Evolutionary conservation across 306 rosid species (phyloP).

Genomic region (Begonia masoniana): DNA sequence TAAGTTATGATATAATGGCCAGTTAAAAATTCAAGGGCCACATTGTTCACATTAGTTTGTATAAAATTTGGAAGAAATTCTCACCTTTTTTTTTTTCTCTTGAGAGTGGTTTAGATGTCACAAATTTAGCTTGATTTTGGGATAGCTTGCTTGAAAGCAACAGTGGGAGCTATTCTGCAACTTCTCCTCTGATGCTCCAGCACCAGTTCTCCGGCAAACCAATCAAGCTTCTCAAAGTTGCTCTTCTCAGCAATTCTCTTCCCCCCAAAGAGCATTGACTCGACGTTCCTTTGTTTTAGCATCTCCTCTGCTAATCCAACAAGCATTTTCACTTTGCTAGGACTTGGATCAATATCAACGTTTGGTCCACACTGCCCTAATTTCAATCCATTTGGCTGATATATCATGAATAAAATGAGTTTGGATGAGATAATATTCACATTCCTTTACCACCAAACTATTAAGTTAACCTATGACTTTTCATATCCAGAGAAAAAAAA

Average conservation of each 20-base stretch:
- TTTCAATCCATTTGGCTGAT: conserved; percentile 80
- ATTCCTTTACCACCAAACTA: too few species aligned
- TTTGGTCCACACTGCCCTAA: conserved; percentile 69
- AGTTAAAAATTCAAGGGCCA: neutral
- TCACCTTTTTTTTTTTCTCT: neutral
- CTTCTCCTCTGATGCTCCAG: conserved; percentile 99
- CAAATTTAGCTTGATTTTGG: conserved; percentile 32
- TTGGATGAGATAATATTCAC: neutral
- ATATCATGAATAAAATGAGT: conserved; percentile 13
- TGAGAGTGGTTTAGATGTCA: conserved; percentile 3
- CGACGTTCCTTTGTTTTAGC: conserved; percentile 96
- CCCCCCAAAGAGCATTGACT: conserved; percentile 86
- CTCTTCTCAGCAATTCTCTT: conserved; percentile 75
- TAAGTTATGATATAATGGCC: neutral
- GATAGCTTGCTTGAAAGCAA: conserved; percentile 94
- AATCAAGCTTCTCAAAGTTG: conserved; percentile 83
- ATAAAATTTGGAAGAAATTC: neutral
- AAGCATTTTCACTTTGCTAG: conserved; percentile 68
- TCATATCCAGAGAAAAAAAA: neutral
- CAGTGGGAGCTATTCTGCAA: conserved; percentile 99
- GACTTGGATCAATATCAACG: conserved; percentile 76
- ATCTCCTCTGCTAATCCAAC: conserved; percentile 69
- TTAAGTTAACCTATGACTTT: neutral
- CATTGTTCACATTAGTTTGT: neutral
- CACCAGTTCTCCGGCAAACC: conserved; percentile 95